Evolutionary conservation across 2,329 filamentous ascomycete species (phyloP).

Genomic region (Rhinocladiella similis): DNA sequence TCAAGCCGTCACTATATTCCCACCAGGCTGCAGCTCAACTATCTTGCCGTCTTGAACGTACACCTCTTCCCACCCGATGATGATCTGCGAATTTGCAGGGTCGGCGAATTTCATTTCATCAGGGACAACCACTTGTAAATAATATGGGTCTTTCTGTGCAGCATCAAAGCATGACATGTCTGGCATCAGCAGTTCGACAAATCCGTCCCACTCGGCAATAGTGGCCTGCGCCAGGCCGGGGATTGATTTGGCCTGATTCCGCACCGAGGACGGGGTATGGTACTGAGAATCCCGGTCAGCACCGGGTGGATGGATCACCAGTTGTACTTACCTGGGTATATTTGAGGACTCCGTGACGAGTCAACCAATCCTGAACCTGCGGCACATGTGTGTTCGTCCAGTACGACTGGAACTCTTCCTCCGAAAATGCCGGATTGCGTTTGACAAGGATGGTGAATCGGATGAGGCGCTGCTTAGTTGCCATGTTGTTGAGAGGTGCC

Average conservation of each 20-base stretch:
- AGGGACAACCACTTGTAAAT: conserved; percentile 2
- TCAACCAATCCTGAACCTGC: conserved; percentile 4
- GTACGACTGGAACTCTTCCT: conserved; percentile 11
- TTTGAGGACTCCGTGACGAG: conserved; percentile 2
- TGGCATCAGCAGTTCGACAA: conserved; percentile 14
- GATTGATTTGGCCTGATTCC: background rate
- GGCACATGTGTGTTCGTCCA: conserved; percentile 8
- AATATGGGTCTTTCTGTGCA: conserved; percentile 7
- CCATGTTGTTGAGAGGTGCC: background rate
- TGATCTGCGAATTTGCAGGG: conserved; percentile 3
- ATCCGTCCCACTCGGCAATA: conserved; percentile 11
- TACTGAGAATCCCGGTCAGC: background rate
- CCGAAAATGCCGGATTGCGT: conserved; percentile 6
- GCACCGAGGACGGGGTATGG: conserved; percentile 10
- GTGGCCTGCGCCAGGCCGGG: conserved; percentile 1
- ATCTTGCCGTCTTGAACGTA: conserved; percentile 5
- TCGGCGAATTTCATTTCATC: conserved; percentile 12
- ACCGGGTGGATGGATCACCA: background rate
- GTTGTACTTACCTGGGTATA: conserved; percentile 3
- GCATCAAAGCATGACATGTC: conserved; percentile 6
- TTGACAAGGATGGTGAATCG: conserved; percentile 9
- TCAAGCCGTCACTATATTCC: background rate
- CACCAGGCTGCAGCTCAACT: background rate
- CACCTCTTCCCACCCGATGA: conserved; percentile 12
- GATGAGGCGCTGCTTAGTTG: conserved; percentile 3